Conservation (phyloP, 306 rosid genomes). For the Carpinus viminea region DNA sequence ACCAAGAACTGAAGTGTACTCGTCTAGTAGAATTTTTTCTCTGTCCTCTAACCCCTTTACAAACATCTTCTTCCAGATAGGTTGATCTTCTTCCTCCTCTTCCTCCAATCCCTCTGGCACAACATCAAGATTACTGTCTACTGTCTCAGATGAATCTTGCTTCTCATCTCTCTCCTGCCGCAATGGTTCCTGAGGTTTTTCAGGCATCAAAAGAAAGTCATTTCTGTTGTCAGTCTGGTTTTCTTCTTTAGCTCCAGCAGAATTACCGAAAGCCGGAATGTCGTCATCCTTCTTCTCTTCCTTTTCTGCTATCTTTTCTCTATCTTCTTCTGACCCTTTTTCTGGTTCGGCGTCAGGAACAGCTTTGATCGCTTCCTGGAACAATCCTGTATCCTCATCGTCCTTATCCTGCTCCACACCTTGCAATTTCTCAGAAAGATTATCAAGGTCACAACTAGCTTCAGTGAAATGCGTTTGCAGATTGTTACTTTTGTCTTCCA, state of each 20-base stretch:
- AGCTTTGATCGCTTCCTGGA: slow-evolving; percentile 22
- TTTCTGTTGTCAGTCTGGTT: slow-evolving; percentile 20
- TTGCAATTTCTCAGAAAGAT: slow-evolving; percentile 55
- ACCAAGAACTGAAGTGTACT: slow-evolving; percentile 65
- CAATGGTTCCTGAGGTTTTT: slow-evolving; percentile 23
- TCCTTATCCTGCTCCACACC: slow-evolving; percentile 52
- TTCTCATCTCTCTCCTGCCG: slow-evolving; percentile 30
- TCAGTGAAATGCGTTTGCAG: slow-evolving; percentile 51
- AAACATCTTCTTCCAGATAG: slow-evolving; percentile 65
- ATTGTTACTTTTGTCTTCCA: slow-evolving; percentile 37
- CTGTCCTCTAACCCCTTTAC: slow-evolving; percentile 66
- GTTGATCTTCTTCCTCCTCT: slow-evolving; percentile 47
- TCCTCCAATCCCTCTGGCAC: slow-evolving; percentile 35
- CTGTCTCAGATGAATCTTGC: slow-evolving; percentile 33
- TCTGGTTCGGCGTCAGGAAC: slow-evolving; percentile 34
- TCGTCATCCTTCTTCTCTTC: background rate
- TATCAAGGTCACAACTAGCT: slow-evolving; percentile 56
- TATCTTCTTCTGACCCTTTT: slow-evolving; percentile 22
- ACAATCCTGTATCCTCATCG: slow-evolving; percentile 27
- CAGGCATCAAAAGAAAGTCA: slow-evolving; percentile 15
- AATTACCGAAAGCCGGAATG: too few relatives aligned
- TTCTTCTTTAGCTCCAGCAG: slow-evolving; percentile 17
- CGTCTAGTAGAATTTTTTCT: slow-evolving; percentile 66
- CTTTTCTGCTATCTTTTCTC: slow-evolving; percentile 6
- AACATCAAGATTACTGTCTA: slow-evolving; percentile 20